Evolutionary conservation across 2,329 filamentous ascomycete genomes (phyloP), one percentile per base, ranked within the genome.

Genomic region (Trichophyton mentagrophytes): DNA sequence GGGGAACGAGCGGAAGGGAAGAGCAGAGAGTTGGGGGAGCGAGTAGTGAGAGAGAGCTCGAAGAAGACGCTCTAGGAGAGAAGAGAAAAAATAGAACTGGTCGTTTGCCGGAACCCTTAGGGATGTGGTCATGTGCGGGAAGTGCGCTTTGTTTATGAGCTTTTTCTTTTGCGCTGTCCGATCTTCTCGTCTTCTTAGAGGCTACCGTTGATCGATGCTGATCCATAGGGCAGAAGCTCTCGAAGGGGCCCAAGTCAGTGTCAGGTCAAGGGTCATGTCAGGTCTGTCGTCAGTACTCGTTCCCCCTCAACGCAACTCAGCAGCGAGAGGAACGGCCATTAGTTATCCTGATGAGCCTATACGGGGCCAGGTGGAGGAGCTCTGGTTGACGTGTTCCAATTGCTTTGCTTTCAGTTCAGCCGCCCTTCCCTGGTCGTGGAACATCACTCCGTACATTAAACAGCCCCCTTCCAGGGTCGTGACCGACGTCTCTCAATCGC

Each of bases 311-410:
- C 33, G 7, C 33, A 38, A 4, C 6, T 6, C 27, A 30, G 27
- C 6, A 30, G 27, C 6, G 6, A 30, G 27, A 30, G 27, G 27
- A 30, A 30, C 27, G 9, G 33, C 33, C 33, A 38, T 38, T 33
- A 33, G 30, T 9, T 38, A 38, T 30, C 27, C 27, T 30, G 27
- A 38, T 13, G 13, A 38, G 33, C 33, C 11, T 30, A 17, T 20
- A 33, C 17, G 11, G 22, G 27, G 49, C 15, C 7, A 20, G 49
- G 49, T 53, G 49, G 49, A 53, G 27, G 49, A 53, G 49, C 13
- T 20, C 20, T n/a, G 25, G 27, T 53, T 53, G 49, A 53, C 49
- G 49, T 53, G 49, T 53, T 33, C 49, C 49, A 53, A 53, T 53
- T 53, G 49, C 49, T 53, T 53, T 53, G 22, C 49, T 33, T 30